phyloP scores from a whole-genome alignment of 2,329 filamentous ascomycete species.

The Aspergillus proliferans region DNA sequence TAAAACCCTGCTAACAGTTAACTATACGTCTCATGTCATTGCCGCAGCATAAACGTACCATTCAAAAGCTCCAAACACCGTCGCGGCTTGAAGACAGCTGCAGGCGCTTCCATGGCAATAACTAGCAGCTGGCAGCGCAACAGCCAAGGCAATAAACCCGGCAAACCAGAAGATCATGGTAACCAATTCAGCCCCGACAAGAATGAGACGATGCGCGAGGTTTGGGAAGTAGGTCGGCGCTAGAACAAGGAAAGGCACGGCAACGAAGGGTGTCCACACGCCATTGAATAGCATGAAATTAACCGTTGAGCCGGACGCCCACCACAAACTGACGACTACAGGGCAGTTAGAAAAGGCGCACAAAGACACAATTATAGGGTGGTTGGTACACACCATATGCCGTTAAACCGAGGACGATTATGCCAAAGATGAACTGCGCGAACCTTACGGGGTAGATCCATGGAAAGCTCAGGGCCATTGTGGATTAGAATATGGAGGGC shows the following conservation, averaged over 20 bases:
- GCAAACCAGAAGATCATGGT: conserved; percentile 89
- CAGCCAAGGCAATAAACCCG: conserved; percentile 71
- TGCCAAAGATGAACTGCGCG: conserved; percentile 60
- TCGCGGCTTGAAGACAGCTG: conserved; percentile 50
- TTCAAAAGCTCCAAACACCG: conserved; percentile 44
- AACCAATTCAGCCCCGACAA: conserved; percentile 62
- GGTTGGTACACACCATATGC: conserved; percentile 56
- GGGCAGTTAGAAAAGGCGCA: conserved; percentile 1
- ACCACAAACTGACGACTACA: conserved; percentile 52
- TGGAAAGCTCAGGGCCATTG: conserved; percentile 13
- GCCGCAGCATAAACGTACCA: conserved; percentile 29
- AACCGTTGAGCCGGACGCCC: conserved; percentile 51
- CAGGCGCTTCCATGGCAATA: conserved; percentile 54
- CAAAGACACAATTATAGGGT: background rate
- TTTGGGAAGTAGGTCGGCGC: conserved; percentile 57
- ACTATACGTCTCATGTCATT: background rate
- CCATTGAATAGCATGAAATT: conserved; percentile 76
- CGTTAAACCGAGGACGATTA: conserved; percentile 69
- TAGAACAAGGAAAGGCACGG: conserved; percentile 62
- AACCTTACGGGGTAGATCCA: conserved; percentile 53
- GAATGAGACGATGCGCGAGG: conserved; percentile 57
- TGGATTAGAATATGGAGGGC: background rate
- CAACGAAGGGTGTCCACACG: conserved; percentile 67
- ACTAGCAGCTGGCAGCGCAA: conserved; percentile 51
- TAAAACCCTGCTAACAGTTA: conserved; percentile 22